Evolutionary conservation across 225 moss, liverwort and hornwort genomes (phyloP), one percentile per base, ranked within the genome.

Genomic region (Physcomitrellopsis africana): DNA sequence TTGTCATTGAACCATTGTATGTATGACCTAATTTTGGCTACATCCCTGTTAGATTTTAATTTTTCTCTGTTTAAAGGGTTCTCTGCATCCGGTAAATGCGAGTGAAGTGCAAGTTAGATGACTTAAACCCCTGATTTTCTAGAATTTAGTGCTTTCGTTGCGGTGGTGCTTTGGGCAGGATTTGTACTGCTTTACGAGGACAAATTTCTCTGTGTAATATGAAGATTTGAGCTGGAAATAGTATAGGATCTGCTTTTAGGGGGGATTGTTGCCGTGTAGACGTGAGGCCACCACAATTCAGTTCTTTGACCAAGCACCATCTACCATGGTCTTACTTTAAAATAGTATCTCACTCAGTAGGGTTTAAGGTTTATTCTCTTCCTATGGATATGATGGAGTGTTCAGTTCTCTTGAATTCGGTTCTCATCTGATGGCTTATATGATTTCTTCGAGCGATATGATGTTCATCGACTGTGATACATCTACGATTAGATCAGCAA

Each of bases 21-120:
- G 27, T 62, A 68, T 72, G 71, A 83, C 79, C 79, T 79, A 79
- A 76, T 72, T 56, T 61, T 24, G 61, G 56, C 60, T 56, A 5
- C 32, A 58, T 42, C 8, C 32, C 9, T 0, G 15, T 63, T 19
- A 12, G 15, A 3, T 14, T 12, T 8, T 0, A 44, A 51, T 69
- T 51, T 11, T 24, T 24, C 42, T 51, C 73, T 26, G 19, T 9
- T 51, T 29, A 46, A 0, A 37, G 24, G 73, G 9, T 51, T 63
- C 10, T 52, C 60, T 70, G 23, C 2, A 23, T 46, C 65, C 23
- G 14, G 56, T 17, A 8, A 15, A 11, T 45, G 14, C 20, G 15
- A 51, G 37, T 18, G 32, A 52, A 55, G 43, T 10, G 61, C 6
- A 67, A 43, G 71, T 11, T 17, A 49, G 71, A 18, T 60, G 8